Evolutionary conservation across 495 filamentous ascomycete genomes (phyloP), one percentile per base, ranked within the genome.

Genomic region (Neurospora sp.): DNA sequence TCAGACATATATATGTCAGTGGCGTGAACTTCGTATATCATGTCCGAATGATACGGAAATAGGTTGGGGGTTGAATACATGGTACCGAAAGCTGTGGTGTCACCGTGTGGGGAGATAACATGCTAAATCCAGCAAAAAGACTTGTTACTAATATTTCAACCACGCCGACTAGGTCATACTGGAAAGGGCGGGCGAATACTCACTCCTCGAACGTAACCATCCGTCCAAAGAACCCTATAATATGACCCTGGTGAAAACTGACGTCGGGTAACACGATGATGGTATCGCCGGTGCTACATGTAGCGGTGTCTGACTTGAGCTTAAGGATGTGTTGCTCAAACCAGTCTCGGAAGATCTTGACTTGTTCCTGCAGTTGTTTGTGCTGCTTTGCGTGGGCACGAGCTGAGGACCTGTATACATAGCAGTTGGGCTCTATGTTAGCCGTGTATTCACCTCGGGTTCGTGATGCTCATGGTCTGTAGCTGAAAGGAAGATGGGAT

Each of bases 231-330:
- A 35, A 61, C 27, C 53, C 53, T 18, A 35, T 18, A 0, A 61
- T 61, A 61, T 61, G 27, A 4, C 14, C 12, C 12, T 35, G 7
- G 11, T 61, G 53, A 61, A 61, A 61, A 35, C 27, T 35, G 3
- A 73, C 74, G 14, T 73, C 69, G 2, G 77, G 76, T 4, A 79
- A 6, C 1, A 79, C 37, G 65, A 77, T 72, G 8, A 79, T 68
- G 61, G 73, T 74, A 20, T 71, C 74, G 12, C 46, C 53, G 53
- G 46, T 53, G 20, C 10, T 5, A 27, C 22, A 27, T 12, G n/a
- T 10, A 2, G 44, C 3, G 18, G 42, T 44, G 42, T 44, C 42
- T 6, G 53, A 68, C 18, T 35, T 9, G 16, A 79, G 48, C 18
- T 31, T 8, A 16, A 79, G 48, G 38, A 77, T 44, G 22, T 72